Conservation (phyloP, 2,329 filamentous ascomycete genomes). For the Onygenales sp. region DNA sequence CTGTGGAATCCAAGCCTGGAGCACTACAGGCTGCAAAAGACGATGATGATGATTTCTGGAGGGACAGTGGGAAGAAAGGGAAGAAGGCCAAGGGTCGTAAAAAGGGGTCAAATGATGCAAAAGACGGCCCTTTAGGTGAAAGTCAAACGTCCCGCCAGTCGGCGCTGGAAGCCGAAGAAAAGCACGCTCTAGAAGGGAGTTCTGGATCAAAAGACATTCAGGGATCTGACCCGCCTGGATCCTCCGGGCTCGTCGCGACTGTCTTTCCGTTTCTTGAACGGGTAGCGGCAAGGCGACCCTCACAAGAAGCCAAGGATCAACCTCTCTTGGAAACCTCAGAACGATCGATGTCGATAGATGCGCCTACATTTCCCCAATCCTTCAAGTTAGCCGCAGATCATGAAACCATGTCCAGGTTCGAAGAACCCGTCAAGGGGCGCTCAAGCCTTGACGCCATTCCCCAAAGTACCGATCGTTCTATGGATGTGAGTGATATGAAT, state of each 20-base stretch:
- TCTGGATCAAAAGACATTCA: background rate
- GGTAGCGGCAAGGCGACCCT: slow-evolving; percentile 20
- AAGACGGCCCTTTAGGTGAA: background rate
- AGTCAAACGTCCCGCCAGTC: background rate
- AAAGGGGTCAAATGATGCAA: slow-evolving; percentile 1
- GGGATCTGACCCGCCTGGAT: slow-evolving; percentile 6
- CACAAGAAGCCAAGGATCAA: slow-evolving; percentile 3
- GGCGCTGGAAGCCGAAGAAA: background rate
- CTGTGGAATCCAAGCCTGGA: too few species aligned
- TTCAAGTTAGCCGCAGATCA: background rate
- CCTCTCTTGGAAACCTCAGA: background rate
- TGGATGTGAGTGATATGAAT: slow-evolving; percentile 1
- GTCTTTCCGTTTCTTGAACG: slow-evolving; percentile 29
- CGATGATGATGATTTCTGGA: background rate
- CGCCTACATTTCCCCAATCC: background rate
- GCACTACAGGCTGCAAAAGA: background rate
- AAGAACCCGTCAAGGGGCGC: background rate
- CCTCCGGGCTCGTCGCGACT: slow-evolving; percentile 20
- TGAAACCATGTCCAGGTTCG: background rate
- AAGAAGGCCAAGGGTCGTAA: slow-evolving; percentile 9
- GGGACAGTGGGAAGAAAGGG: background rate
- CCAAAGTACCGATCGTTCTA: slow-evolving; percentile 12
- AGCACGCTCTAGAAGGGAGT: background rate
- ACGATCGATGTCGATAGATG: background rate
- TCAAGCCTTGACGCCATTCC: background rate